Base-by-base conservation (phyloP, 2,329 filamentous ascomycete species). In the Phaeophleospora eucalypticola region DNA sequence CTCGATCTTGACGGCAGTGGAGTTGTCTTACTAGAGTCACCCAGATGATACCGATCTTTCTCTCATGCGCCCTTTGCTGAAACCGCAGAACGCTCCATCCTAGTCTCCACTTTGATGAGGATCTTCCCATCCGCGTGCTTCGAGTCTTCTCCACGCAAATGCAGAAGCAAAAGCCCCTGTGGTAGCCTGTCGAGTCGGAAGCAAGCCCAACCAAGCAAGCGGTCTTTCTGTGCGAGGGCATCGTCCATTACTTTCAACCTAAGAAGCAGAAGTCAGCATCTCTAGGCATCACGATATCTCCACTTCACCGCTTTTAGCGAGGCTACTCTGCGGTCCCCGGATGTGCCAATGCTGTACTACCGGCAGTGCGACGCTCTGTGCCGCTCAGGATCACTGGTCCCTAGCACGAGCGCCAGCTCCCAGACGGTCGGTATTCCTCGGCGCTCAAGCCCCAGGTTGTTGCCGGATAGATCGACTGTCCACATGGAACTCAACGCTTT, bases 161-260 rank as follows among this genome's bases (percentile, higher is more conserved):
- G 85, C 46, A 97, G 74, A 56, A 95, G 82, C 9, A 89, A 77
- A 57, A 87, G 86, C 1, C 93, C 91, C 27, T 78, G 71, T 50
- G 81, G 81, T 49, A 96, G 67, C 6, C 89, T 79, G 68, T 96
- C 89, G 17, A 97, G 78, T 33, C 89, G 79, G 58, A 95, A 83
- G 62, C 89, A 95, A 1, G 87, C 83, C 93, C 93, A 97, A 2
- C 86, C 89, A 9, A 89, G 84, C 46, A 95, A 68, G 49, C 85
- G 79, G 61, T 97, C 89, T 52, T 62, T 63, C 21, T 79, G 78
- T 3, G 84, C 82, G 56, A 90, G 80, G 86, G 45, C 39, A 57
- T 95, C 86, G 65, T 97, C 88, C 67, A 89, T 86, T 56, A 97
- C 76, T 59, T 94, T 89, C 73, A 97, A 87, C 57, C 81, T 83